Conservation (phyloP, 2,329 filamentous ascomycete genomes). For the Thielaviopsis cerberus region DNA sequence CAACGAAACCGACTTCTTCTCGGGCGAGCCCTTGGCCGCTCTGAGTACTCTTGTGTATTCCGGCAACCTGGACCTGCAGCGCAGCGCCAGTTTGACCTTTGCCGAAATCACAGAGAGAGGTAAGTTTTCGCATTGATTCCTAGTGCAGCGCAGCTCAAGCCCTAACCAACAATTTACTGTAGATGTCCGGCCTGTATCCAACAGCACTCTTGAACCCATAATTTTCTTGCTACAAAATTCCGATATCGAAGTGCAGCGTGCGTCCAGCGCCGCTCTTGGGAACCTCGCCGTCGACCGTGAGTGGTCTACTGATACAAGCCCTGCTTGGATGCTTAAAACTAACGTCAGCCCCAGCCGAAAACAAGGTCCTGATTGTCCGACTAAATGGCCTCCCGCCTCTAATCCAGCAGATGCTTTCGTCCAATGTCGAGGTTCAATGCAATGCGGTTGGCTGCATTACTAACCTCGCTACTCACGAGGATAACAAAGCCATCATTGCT, state of each 20-base stretch:
- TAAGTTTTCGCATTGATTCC: constrained; percentile 25
- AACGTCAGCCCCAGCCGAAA: constrained; percentile 51
- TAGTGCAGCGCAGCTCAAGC: not conserved
- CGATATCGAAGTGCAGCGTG: constrained; percentile 92
- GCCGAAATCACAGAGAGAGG: constrained; percentile 97
- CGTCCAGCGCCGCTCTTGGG: constrained; percentile 84
- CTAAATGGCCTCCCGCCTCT: constrained; percentile 78
- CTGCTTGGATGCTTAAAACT: not conserved
- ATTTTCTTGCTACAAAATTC: constrained; percentile 84
- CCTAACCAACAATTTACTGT: constrained; percentile 10
- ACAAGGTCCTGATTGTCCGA: constrained; percentile 90
- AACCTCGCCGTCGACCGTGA: constrained; percentile 94
- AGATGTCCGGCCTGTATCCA: constrained; percentile 95
- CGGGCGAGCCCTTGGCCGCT: constrained; percentile 80
- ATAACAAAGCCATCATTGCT: constrained; percentile 98
- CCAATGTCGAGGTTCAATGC: constrained; percentile 96
- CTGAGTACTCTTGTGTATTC: constrained; percentile 94
- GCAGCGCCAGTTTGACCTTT: constrained; percentile 94
- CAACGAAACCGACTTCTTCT: constrained; percentile 95
- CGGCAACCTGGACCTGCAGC: constrained; percentile 92
- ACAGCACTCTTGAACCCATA: constrained; percentile 87
- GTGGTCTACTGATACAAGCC: constrained; percentile 17
- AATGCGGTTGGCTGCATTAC: constrained; percentile 98
- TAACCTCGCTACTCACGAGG: constrained; percentile 91
- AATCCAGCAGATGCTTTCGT: constrained; percentile 95